Percentiles rank a stretch among this genome's conserved stretches.
These are phyloP conservation scores for Aphanomyces invadans DNA, from an alignment of 352 stramenopile genomes.

Conservation along the genomic window DNA sequence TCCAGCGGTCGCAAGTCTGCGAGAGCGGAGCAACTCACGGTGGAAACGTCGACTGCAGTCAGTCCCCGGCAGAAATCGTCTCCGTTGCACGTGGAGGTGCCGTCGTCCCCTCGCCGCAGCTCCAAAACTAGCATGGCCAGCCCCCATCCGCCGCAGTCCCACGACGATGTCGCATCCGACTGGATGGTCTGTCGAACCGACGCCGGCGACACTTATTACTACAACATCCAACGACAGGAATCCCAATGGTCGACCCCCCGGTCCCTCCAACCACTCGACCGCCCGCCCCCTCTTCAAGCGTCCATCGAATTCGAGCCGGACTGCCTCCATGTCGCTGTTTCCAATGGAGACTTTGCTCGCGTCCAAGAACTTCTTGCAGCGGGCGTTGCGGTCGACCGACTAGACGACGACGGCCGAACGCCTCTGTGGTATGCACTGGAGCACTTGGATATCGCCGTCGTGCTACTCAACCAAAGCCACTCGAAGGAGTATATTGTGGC, in stretches of 20 bases:
- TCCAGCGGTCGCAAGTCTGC: neutral
- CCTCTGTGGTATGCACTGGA: constrained; percentile 43
- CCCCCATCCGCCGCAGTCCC: neutral
- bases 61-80: neutral
- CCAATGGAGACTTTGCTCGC: constrained; percentile 37
- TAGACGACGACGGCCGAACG: constrained; percentile 27
- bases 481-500: constrained; percentile 47
- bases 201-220: constrained; percentile 58
- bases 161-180: constrained; percentile 11
- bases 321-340: constrained; percentile 46
- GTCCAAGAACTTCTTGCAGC: constrained; percentile 33
- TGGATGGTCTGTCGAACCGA: constrained; percentile 44
- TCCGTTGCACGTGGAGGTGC: neutral
- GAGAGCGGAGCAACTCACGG: neutral
- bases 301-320: constrained; percentile 28
- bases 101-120: neutral
- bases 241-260: constrained; percentile 51
- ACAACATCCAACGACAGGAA: constrained; percentile 46
- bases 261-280: neutral
- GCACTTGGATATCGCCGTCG: constrained; percentile 34
- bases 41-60: neutral
- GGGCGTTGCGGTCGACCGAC: neutral
- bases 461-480: constrained; percentile 40
- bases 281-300: neutral
- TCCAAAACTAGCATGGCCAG: neutral